Base-by-base conservation (phyloP, 2,329 filamentous ascomycete species). In the Diplodia sapinea region DNA sequence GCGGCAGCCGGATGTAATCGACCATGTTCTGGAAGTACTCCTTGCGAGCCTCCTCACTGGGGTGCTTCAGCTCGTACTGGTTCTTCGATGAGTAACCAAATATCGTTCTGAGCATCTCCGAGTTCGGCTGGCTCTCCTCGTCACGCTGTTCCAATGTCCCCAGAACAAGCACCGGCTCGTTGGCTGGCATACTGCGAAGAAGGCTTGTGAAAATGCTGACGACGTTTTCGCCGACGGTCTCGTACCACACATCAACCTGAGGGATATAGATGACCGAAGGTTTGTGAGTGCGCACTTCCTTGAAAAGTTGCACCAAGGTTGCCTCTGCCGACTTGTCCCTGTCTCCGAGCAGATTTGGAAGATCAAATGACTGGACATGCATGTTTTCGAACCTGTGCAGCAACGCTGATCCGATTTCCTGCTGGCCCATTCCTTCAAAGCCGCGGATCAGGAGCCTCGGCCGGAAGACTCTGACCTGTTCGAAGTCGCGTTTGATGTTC, bases 251-350 rank as follows among this genome's bases (percentile, higher is more conserved):
- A 72, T 97, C 91, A 59, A 98, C 87, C 72, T 93, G 90, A 2
- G 95, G 94, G 52, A 99, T 91, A 79, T 94, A 98, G 63, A 99
- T 95, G 47, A 98, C 92, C 76, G 93, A 96, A 0, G 95, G 95
- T 78, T 97, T 97, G 77, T 97, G 93, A 47, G 94, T 89, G 78
- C 94, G 92, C 47, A 96, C 92, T 80, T 98, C 95, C 0, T 92
- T 89, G 75, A 99, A 98, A 8, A 96, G 84, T 71, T 94, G 90
- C 13, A 97, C 93, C 70, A 99, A 88, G 11, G 94, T 92, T 72
- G 95, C 91, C 81, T 98, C 95, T 17, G 91, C 86, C 1, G 92
- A 88, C 82, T 92, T 87, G 70, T 91, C 89, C 3, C 88, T 88
- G 76, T 99, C 95, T 68, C 91, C 92, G 68, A 96, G 84, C 67